Base-by-base conservation (phyloP, 495 filamentous ascomycete species). In the Penicillium verhagenii region DNA sequence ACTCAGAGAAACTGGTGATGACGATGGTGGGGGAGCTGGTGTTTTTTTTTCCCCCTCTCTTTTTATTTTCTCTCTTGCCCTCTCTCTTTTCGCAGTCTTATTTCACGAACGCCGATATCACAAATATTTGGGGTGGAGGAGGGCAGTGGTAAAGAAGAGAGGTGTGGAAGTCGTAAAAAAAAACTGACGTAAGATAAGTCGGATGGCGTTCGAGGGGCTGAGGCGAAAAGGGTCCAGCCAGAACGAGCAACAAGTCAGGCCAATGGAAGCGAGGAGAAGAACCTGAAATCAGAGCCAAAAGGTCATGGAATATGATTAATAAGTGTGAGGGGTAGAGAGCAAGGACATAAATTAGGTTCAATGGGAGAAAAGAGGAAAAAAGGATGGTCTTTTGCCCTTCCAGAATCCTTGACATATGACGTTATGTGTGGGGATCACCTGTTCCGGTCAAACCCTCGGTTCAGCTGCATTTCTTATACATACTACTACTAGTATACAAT, bases 201-300 rank as follows among this genome's bases (percentile, higher is more conserved):
- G 38, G 52, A 57, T 45, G 42, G 48, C 40, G 31, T 40, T 42
- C 44, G 52, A 64, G 43, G 50, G 54, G 60, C 52, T 59, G 59
- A n/a, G 55, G 42, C 47, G 53, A 61, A 52, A 47, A 50, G 59
- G 56, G 61, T 52, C 60, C 42, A 67, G 64, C 60, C 66, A 58
- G 42, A 48, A 37, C 14, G 18, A 37, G 33, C 25, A n/a, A 13
- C 39, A 23, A 28, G 29, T 38, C 19, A 58, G 56, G 45, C 56
- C 59, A 57, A 63, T 63, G 57, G 53, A 58, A 43, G 23, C 45
- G 49, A 50, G 54, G 48, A 29, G 53, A 57, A 49, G 53, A 58
- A 56, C 45, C 54, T 67, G 59, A 69, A 67, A 71, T 71, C 59
- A 61, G 58, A 66, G 29, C 59, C 61, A 61, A 64, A 64, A 59